Conservation (phyloP, 2,329 filamentous ascomycete genomes). For the Sporothrix euskadiensis region DNA sequence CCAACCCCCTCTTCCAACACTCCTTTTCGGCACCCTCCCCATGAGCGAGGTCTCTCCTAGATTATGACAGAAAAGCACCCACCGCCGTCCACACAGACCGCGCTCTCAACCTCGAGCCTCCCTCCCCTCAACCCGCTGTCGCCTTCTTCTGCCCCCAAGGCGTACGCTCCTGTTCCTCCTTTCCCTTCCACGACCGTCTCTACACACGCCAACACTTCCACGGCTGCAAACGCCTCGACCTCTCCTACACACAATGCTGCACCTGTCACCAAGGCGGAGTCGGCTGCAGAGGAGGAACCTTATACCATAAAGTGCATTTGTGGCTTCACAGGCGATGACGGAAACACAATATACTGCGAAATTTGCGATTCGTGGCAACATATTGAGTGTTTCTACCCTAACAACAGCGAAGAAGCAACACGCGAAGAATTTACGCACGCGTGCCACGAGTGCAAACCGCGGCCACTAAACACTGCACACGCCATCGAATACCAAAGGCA, state of each 20-base stretch:
- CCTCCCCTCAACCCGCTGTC: constrained; percentile 42
- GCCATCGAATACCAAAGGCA: constrained; percentile 71
- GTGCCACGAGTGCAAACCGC: constrained; percentile 84
- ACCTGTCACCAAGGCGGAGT: constrained; percentile 50
- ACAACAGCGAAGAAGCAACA: constrained; percentile 70
- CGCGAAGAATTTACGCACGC: constrained; percentile 74
- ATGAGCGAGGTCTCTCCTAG: constrained; percentile 50
- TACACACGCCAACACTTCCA: not conserved
- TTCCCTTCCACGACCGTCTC: not conserved
- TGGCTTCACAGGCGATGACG: constrained; percentile 89
- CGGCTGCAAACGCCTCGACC: not conserved
- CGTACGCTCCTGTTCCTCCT: constrained; percentile 19
- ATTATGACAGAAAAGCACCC: constrained; percentile 64
- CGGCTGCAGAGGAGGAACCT: constrained; percentile 70
- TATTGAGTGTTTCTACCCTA: constrained; percentile 89
- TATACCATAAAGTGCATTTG: constrained; percentile 99
- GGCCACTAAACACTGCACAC: constrained; percentile 69
- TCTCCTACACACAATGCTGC: constrained; percentile 40
- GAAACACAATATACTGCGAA: constrained; percentile 96
- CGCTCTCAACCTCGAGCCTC: constrained; percentile 55
- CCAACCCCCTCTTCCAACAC: not conserved
- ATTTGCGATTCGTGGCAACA: constrained; percentile 97
- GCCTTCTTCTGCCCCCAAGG: constrained; percentile 1
- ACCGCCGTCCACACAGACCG: constrained; percentile 56
- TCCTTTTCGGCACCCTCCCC: constrained; percentile 39